Base-by-base conservation (phyloP, 2,329 filamentous ascomycete genomes). In the Alternaria sp. region DNA sequence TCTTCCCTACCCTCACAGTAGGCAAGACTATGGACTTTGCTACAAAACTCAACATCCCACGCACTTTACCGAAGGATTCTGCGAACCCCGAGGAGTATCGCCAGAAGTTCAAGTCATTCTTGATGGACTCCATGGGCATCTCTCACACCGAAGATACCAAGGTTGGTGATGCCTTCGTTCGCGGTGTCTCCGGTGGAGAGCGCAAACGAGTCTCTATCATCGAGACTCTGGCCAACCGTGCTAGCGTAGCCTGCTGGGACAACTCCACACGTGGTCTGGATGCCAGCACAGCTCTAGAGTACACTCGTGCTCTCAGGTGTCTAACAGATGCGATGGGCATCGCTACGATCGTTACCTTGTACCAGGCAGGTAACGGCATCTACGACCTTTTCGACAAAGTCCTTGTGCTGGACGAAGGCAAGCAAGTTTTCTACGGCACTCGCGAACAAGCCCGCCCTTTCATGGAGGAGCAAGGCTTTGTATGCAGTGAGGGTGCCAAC, bases 341-440 rank as follows among this genome's bases (percentile, higher is more conserved):
- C 5, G 81, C 84, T 4, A 83, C 84, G 50, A 81, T 83, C 18
- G 84, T 88, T 16, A 85, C 86, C 0, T 83, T 89, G 18, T 89
- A 89, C 65, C 81, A 83, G 59, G 81, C 81, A 11, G 74, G 74
- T 38, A 80, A 83, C 54, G 76, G 76, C 1, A 80, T 88, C 43
- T 89, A 88, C 68, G 84, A 89, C 53, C 62, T 70, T 4, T 94
- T 94, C 69, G 90, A 94, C 78, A 93, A 93, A 72, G 87, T 87
- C 0, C 83, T 89, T 0, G 88, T 94, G 0, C 80, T 94, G 0
- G 92, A 93, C 68, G 89, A 93, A 70, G 92, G 92, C 4, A 85
- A 89, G 0, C 86, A 93, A 73, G 92, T 94, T 62, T 94, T 87
- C 80, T 93, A 89, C 64, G 92, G 92, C 0, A 84, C 86, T 0